A percentile compares a stretch with the other conserved stretches of the same genome.
Evolutionary conservation across 148 eudicot genomes (phyloP).

Genomic region (Vaccinium macrocarpon): DNA sequence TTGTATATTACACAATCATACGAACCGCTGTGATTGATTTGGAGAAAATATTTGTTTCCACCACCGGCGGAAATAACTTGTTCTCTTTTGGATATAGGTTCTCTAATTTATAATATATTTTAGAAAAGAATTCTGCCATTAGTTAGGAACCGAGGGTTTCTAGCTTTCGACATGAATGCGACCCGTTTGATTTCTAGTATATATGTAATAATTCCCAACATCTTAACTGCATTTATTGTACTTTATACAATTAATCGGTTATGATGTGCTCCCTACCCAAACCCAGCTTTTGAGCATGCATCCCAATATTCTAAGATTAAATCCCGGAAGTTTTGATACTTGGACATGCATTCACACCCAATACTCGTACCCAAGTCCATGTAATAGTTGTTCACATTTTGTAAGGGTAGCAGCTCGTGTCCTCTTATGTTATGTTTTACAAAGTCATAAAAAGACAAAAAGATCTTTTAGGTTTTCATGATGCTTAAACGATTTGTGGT

Average conservation of each 20-base stretch:
- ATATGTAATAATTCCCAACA: background rate
- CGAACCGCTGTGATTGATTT: no score
- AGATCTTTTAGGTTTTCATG: background rate
- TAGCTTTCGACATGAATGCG: background rate
- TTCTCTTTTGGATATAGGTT: background rate
- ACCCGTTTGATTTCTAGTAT: background rate
- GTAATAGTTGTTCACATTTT: background rate
- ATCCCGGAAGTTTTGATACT: background rate
- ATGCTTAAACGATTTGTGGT: background rate
- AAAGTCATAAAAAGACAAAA: no score
- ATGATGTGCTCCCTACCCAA: background rate
- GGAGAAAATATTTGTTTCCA: no score
- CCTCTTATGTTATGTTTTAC: background rate
- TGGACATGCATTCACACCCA: background rate
- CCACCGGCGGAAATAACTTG: no score
- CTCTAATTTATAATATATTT: background rate
- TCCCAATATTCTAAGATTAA: background rate
- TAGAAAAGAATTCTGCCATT: background rate
- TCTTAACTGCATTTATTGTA: background rate
- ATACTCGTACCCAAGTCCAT: background rate
- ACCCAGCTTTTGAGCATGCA: background rate
- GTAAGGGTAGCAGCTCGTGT: background rate
- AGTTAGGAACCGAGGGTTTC: background rate
- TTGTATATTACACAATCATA: no score
- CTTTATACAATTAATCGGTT: background rate